A percentile compares a stretch with the other conserved stretches of the same genome.
Conservation (phyloP, 2,329 filamentous ascomycete species). For the Cyphellophora europaea region DNA sequence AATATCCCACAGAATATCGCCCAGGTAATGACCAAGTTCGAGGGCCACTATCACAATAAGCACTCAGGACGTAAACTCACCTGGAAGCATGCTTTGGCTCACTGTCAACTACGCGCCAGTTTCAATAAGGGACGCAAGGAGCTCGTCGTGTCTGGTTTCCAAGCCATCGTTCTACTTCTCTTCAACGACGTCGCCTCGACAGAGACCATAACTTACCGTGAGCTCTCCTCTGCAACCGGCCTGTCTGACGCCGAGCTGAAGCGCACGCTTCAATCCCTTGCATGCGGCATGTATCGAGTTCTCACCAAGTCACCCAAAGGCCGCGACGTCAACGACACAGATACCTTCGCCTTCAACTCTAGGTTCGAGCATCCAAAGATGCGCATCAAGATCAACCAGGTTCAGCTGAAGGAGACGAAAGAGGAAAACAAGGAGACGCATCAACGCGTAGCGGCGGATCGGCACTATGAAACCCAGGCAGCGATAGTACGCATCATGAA, state of each 20-base stretch:
- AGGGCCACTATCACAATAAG: slow-evolving; percentile 77
- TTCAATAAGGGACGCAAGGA: slow-evolving; percentile 80
- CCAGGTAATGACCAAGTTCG: slow-evolving; percentile 70
- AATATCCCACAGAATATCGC: slow-evolving; percentile 68
- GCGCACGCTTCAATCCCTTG: slow-evolving; percentile 87
- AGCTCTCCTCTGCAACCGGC: slow-evolving; percentile 65
- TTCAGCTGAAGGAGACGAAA: slow-evolving; percentile 91
- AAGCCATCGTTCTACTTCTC: slow-evolving; percentile 79
- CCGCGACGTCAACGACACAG: slow-evolving; percentile 65
- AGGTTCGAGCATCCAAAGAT: slow-evolving; percentile 71
- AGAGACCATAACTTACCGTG: slow-evolving; percentile 61
- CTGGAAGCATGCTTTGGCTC: slow-evolving; percentile 90
- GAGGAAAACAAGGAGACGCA: slow-evolving; percentile 93
- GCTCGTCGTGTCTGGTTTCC: slow-evolving; percentile 81
- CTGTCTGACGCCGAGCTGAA: slow-evolving; percentile 70
- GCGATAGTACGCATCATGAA: slow-evolving; percentile 98
- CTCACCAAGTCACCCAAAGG: slow-evolving; percentile 78
- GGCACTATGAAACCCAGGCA: slow-evolving; percentile 93
- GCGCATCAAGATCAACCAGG: slow-evolving; percentile 96
- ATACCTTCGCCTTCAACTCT: slow-evolving; percentile 77
- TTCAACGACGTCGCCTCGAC: slow-evolving; percentile 66
- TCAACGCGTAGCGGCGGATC: slow-evolving; percentile 76
- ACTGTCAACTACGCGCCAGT: slow-evolving; percentile 72
- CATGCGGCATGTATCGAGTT: slow-evolving; percentile 80
- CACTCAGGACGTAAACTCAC: slow-evolving; percentile 77